Evolutionary conservation across 225 moss, liverwort and hornwort genomes (phyloP).

Genomic region (Bryum argenteum): DNA sequence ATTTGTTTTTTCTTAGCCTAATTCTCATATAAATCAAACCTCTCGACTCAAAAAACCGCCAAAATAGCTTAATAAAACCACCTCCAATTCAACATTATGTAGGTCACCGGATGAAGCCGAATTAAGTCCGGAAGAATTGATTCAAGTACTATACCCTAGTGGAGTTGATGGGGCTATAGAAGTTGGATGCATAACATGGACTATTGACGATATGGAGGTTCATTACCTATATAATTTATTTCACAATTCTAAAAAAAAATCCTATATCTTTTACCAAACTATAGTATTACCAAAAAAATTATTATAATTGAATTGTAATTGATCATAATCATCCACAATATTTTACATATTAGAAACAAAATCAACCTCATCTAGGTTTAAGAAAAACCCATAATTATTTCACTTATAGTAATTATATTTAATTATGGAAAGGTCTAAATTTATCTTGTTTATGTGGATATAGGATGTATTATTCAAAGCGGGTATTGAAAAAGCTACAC

Average conservation of each 20-base stretch:
- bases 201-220: slow-evolving; percentile 65
- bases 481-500: slow-evolving; percentile 36
- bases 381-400: too few species aligned
- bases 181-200: slow-evolving; percentile 69
- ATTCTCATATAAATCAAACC: too few species aligned
- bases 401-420: too few species aligned
- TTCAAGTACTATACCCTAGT: slow-evolving; percentile 66
- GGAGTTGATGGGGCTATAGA: slow-evolving; percentile 67
- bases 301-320: too few species aligned
- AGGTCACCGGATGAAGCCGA: slow-evolving; percentile 67
- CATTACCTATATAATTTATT: too few species aligned
- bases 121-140: slow-evolving; percentile 52
- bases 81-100: background rate
- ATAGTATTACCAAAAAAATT: background rate
- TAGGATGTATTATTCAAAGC: slow-evolving; percentile 42
- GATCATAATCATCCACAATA: too few species aligned
- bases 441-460: background rate
- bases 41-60: too few species aligned
- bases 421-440: background rate
- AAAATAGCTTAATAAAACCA: too few species aligned
- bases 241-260: background rate
- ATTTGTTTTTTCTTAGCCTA: too few species aligned
- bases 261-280: accelerated
- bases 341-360: too few species aligned
- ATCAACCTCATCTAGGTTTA: too few species aligned